Conservation (phyloP, 225 moss, liverwort and hornwort species). For the Lunularia cruciata region DNA sequence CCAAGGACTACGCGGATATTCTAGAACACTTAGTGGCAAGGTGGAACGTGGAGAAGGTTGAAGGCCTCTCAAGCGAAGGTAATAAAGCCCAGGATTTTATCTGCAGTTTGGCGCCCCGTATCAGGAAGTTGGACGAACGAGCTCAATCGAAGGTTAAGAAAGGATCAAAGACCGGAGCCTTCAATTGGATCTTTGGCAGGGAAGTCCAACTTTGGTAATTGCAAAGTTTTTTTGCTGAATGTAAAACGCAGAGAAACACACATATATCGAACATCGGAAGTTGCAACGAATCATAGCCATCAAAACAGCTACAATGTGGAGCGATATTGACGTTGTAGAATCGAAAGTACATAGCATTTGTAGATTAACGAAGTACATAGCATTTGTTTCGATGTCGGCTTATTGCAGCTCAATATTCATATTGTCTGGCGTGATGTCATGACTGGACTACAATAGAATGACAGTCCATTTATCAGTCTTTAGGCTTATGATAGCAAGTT, state of each 20-base stretch:
- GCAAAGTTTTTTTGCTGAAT: background rate
- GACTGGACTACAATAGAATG: no score
- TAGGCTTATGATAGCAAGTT: no score
- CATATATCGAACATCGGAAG: background rate
- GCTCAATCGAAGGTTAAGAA: slow-evolving; percentile 69
- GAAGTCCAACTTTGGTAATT: slow-evolving; percentile 62
- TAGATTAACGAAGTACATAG: no score
- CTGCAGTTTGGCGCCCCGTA: slow-evolving; percentile 67
- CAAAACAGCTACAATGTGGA: no score
- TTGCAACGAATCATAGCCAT: no score
- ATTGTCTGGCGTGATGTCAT: no score
- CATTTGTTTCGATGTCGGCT: no score
- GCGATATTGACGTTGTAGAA: no score
- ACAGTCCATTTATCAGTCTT: no score
- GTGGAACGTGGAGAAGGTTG: slow-evolving; percentile 66
- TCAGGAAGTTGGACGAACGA: slow-evolving; percentile 71
- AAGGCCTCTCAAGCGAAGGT: slow-evolving; percentile 65
- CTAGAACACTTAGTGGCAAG: slow-evolving; percentile 75
- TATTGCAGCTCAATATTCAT: no score
- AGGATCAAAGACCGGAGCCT: slow-evolving; percentile 52
- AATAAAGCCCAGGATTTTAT: slow-evolving; percentile 72
- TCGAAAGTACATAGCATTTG: no score
- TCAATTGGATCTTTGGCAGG: slow-evolving; percentile 85
- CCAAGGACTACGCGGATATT: slow-evolving; percentile 80
- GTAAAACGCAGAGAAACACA: slow-evolving; percentile 5